Evolutionary conservation across 2,329 filamentous ascomycete genomes (phyloP), one percentile per base, ranked within the genome.

Genomic region (Ilyonectria destructans): DNA sequence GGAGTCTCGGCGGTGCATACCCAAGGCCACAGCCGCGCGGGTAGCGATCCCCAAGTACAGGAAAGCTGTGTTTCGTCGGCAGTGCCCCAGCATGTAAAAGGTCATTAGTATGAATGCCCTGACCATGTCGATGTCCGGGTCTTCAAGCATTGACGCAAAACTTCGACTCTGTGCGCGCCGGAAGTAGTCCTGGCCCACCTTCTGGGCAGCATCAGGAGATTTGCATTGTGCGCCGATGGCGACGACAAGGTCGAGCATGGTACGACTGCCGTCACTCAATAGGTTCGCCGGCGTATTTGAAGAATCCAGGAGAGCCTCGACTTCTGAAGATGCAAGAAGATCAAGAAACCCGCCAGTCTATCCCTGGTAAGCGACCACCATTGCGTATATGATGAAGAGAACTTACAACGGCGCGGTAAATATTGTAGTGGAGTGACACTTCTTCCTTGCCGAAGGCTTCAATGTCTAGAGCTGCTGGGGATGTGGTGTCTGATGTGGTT

Each of bases 51-150:
- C 89, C 2, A 91, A 76, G 62, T 91, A 91, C 86, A 91, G 90
- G 60, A 89, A 91, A 0, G 89, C 89, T 0, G 88, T 84, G 82
- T 94, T 90, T 70, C 90, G 91, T 69, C 88, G 82, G 68, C 88
- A 84, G 46, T 81, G 75, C 37, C 88, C 89, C 37, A 92, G 87
- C 82, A 93, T 91, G 85, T 92, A 93, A 17, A 92, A 92, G 8
- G 89, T 93, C 81, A 94, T 93, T 80, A 94, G 71, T 3, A 77
- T 58, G 29, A 77, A 77, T 0, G 69, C 66, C 7, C 74, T 65
- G 1, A 77, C 72, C 72, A 77, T 74, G 8, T 77, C 72, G 1
- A 77, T 35, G 19, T 76, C 74, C 2, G 75, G 75, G 15, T 77
- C 75, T 29, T 77, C 71, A 0, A 77, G 75, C 23, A 77, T 75